Evolutionary conservation across 163 green algal genomes (phyloP).

Genomic region (Volvox carteri): DNA sequence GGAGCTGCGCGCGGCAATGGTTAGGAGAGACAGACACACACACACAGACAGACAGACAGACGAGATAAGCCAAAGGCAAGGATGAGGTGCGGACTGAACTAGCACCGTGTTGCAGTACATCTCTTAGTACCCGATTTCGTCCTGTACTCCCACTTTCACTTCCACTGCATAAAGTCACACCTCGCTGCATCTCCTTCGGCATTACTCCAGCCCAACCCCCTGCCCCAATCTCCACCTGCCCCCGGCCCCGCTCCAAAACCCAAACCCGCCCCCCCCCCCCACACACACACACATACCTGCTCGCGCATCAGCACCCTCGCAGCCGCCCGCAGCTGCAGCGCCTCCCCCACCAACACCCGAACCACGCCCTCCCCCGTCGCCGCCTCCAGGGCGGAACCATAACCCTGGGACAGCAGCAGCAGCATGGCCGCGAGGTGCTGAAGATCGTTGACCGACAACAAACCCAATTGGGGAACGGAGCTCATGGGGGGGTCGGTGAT

Average conservation of each 20-base stretch:
- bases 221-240: too few relatives aligned
- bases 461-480: neutral
- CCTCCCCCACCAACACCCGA: conserved; percentile 34
- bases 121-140: too few relatives aligned
- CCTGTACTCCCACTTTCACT: too few relatives aligned
- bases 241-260: too few relatives aligned
- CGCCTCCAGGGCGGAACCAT: neutral
- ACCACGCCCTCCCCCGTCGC: conserved; percentile 9
- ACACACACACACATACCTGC: neutral
- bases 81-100: too few relatives aligned
- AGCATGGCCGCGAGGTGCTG: conserved; percentile 28
- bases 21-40: too few relatives aligned
- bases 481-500: neutral
- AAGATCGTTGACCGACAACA: conserved; percentile 37
- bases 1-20: conserved; percentile 33
- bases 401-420: conserved; percentile 39
- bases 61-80: too few relatives aligned
- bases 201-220: neutral
- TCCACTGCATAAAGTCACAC: neutral
- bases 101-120: too few relatives aligned
- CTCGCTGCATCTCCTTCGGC: neutral
- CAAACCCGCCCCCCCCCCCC: neutral
- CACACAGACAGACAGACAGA: too few relatives aligned
- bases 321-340: conserved; percentile 31
- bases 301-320: conserved; percentile 17